Evolutionary conservation across 2,329 filamentous ascomycete species (phyloP).

Genomic region (Salinomyces thailandicus): DNA sequence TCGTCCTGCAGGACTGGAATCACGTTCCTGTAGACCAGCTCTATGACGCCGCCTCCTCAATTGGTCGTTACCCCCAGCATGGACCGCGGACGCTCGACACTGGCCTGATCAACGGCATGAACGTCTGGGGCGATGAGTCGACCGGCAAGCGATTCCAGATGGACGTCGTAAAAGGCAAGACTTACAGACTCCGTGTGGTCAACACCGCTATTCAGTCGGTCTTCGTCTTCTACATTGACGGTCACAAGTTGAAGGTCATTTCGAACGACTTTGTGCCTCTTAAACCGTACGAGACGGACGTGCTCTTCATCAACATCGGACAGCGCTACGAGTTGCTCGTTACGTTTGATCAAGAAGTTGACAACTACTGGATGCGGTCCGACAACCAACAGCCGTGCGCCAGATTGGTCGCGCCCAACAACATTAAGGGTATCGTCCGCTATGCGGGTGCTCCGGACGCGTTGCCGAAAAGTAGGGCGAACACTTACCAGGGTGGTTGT

Average conservation of each 20-base stretch:
- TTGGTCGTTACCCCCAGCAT: conserved; percentile 13
- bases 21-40: conserved; percentile 28
- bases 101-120: conserved; percentile 36
- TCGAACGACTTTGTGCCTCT: conserved; percentile 36
- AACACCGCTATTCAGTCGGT: conserved; percentile 33
- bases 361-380: conserved; percentile 38
- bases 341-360: conserved; percentile 33
- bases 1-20: conserved; percentile 27
- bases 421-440: conserved; percentile 27
- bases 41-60: conserved; percentile 25
- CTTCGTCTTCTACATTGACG: conserved; percentile 34
- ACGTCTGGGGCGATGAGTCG: conserved; percentile 24
- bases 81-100: conserved; percentile 31
- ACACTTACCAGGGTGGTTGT: conserved; percentile 26
- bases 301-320: conserved; percentile 31
- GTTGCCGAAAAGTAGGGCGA: conserved; percentile 25
- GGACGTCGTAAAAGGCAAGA: conserved; percentile 24
- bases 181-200: conserved; percentile 33
- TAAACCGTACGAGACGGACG: conserved; percentile 30
- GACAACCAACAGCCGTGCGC: conserved; percentile 31
- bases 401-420: conserved; percentile 21
- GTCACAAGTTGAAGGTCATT: conserved; percentile 35
- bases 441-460: conserved; percentile 24
- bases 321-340: conserved; percentile 40
- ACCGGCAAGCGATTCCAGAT: conserved; percentile 23